Conservation (phyloP, 2,329 filamentous ascomycete genomes). For the Sporothrix curviconia region DNA sequence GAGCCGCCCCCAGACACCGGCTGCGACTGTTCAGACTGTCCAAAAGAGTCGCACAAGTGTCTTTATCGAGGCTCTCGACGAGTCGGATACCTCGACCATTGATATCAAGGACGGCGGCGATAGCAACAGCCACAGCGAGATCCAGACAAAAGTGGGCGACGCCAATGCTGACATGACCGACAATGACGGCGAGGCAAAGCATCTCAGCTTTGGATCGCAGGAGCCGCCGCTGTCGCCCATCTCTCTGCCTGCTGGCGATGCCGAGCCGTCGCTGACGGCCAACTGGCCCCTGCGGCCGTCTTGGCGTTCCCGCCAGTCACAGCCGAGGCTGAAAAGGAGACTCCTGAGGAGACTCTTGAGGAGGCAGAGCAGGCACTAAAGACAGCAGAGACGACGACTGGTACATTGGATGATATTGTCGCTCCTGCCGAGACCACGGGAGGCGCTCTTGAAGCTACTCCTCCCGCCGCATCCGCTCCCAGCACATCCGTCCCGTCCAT, state of each 20-base stretch:
- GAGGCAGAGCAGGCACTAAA: neutral
- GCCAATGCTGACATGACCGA: neutral
- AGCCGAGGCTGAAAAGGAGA: neutral
- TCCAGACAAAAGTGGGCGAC: neutral
- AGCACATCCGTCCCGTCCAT: neutral
- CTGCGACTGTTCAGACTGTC: no score
- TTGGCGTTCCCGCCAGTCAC: neutral
- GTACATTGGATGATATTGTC: no score
- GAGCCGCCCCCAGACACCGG: neutral
- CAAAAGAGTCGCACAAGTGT: no score
- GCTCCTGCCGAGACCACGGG: neutral
- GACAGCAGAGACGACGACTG: neutral
- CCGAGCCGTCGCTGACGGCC: conserved; percentile 13
- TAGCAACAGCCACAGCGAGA: neutral
- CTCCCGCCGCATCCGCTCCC: neutral
- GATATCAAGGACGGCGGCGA: neutral
- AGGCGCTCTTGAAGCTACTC: no score
- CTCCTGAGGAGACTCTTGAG: no score
- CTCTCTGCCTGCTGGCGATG: neutral
- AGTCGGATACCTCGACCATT: no score
- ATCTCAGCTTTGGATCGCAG: neutral
- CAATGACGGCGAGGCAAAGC: neutral
- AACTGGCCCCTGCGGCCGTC: conserved; percentile 19
- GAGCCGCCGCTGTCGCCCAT: conserved; percentile 1
- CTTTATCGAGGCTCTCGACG: no score